These are phyloP conservation scores for Aethionema arabicum DNA, from an alignment of 345 rosid species.

Conservation along the genomic window DNA sequence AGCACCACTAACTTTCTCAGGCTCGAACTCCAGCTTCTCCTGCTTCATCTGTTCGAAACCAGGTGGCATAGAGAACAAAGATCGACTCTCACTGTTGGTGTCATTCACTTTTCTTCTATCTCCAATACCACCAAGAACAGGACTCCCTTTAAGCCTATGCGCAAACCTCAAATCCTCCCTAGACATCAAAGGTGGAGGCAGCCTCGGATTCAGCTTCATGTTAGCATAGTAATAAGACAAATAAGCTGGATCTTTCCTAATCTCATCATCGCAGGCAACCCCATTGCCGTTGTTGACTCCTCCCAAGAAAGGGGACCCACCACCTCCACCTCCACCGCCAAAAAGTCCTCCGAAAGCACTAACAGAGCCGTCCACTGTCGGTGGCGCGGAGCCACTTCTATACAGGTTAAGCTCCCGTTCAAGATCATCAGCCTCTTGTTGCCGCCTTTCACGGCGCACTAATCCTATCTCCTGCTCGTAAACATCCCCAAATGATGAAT, in stretches of 20 bases:
- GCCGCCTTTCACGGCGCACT: constrained; percentile 57
- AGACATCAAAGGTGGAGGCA: constrained; percentile 86
- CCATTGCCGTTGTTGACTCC: constrained; percentile 45
- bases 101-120: constrained; percentile 53
- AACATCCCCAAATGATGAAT: constrained; percentile 63
- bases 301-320: constrained; percentile 23
- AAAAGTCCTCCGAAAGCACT: constrained; percentile 68
- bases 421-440: constrained; percentile 55
- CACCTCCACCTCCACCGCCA: constrained; percentile 35
- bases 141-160: constrained; percentile 57
- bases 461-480: constrained; percentile 68
- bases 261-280: constrained; percentile 49
- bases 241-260: constrained; percentile 81
- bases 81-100: constrained; percentile 34
- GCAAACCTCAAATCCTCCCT: constrained; percentile 81
- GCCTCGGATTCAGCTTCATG: constrained; percentile 77
- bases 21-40: constrained; percentile 39
- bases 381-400: constrained; percentile 95
- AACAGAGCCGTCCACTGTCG: constrained; percentile 83
- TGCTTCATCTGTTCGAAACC: constrained; percentile 57
- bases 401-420: constrained; percentile 67
- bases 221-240: constrained; percentile 72
- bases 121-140: constrained; percentile 51
- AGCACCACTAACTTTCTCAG: constrained; percentile 34
- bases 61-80: constrained; percentile 71